These are phyloP conservation scores for Melanomma pulvis-pyrius DNA, from an alignment of 495 filamentous ascomycete genomes.

Conservation along the genomic window DNA sequence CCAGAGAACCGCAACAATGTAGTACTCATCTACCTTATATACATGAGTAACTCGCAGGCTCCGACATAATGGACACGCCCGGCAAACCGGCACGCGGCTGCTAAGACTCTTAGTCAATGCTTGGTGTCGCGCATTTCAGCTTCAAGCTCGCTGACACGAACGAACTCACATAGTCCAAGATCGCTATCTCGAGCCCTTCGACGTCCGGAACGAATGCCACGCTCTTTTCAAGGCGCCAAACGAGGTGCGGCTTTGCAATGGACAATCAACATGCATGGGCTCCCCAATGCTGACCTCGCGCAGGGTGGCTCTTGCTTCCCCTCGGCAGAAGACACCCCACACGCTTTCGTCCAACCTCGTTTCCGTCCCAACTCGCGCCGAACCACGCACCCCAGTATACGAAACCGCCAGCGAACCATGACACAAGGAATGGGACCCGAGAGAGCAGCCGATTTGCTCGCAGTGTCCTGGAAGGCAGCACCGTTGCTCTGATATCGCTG, in stretches of 20 bases:
- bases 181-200: background rate
- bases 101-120: background rate
- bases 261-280: no score
- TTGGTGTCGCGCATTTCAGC: background rate
- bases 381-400: background rate
- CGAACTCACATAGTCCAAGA: background rate
- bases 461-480: conserved; percentile 21
- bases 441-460: conserved; percentile 10
- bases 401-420: background rate
- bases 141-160: background rate
- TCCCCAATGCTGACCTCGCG: background rate
- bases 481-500: conserved; percentile 22
- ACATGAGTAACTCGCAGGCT: background rate
- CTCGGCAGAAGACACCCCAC: conserved; percentile 3
- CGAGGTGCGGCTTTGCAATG: conserved; percentile 1
- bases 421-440: background rate
- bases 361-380: background rate
- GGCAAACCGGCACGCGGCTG: background rate
- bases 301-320: conserved; percentile 18
- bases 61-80: background rate
- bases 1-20: no score
- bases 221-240: background rate
- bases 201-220: conserved; percentile 14
- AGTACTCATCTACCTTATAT: no score
- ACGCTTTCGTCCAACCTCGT: background rate